These are phyloP conservation scores for Theobroma grandiflorum DNA, from an alignment of 441 rosid genomes.

Conservation along the genomic window DNA sequence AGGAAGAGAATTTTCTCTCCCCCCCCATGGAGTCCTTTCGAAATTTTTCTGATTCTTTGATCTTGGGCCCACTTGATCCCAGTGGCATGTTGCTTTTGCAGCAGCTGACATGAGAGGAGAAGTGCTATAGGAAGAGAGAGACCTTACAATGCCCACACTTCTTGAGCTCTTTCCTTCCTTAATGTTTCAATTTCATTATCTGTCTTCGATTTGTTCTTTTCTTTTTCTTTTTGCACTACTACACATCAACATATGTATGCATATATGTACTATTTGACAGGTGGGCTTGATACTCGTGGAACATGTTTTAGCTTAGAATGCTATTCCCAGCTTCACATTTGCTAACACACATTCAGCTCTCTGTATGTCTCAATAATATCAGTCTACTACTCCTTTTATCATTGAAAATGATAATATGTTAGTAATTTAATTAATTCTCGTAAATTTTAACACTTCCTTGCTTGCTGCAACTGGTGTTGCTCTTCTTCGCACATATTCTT, in stretches of 20 bases:
- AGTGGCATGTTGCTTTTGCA: constrained; percentile 52
- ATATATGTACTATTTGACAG: background rate
- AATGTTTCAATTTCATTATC: background rate
- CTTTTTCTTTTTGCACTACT: background rate
- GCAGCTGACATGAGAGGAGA: constrained; percentile 31
- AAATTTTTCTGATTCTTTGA: background rate
- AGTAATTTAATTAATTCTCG: too few relatives aligned
- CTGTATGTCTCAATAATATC: too few relatives aligned
- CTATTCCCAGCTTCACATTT: too few relatives aligned
- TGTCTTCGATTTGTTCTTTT: background rate
- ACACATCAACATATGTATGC: background rate
- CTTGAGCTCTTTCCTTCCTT: background rate
- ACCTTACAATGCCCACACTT: constrained; percentile 20
- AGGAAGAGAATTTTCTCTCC: background rate
- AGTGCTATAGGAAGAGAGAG: constrained; percentile 33
- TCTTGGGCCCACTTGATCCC: constrained; percentile 43
- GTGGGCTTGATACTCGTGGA: background rate
- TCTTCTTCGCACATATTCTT: too few relatives aligned
- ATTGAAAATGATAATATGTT: too few relatives aligned
- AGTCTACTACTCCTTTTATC: too few relatives aligned
- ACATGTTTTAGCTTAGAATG: background rate
- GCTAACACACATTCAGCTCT: too few relatives aligned
- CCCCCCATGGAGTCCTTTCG: background rate
- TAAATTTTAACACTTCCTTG: too few relatives aligned
- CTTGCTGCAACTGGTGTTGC: too few relatives aligned